Percentiles rank a stretch among this genome's conserved stretches.
phyloP scores from a whole-genome alignment of 371 early-diverging fungal genomes.

The Choanephora cucurbitarum region DNA sequence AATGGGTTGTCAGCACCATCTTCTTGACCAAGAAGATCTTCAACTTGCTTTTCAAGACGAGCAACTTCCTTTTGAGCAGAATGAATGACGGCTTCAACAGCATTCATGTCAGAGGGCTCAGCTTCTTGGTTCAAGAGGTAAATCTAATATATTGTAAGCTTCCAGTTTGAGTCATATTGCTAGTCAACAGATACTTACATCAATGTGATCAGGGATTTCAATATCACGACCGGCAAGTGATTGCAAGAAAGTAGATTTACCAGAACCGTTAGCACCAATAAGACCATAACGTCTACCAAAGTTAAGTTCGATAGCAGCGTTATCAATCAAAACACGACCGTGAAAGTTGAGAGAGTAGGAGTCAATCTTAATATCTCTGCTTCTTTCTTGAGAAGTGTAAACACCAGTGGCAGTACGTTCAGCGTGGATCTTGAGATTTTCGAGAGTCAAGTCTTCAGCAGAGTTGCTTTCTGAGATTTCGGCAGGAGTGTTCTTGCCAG shows the following conservation, averaged over 20 bases:
- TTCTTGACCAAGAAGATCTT: slow-evolving; percentile 80
- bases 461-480: slow-evolving; percentile 35
- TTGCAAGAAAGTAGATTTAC: slow-evolving; percentile 97
- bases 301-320: slow-evolving; percentile 96
- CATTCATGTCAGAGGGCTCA: slow-evolving; percentile 89
- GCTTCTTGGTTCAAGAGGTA: slow-evolving; percentile 94
- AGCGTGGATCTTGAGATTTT: slow-evolving; percentile 44
- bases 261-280: slow-evolving; percentile 97
- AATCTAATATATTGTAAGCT: too few relatives aligned
- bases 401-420: slow-evolving; percentile 93
- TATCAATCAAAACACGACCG: slow-evolving; percentile 90
- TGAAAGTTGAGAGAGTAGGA: slow-evolving; percentile 92
- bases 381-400: slow-evolving; percentile 87
- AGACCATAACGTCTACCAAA: slow-evolving; percentile 98
- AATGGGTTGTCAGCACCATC: slow-evolving; percentile 86
- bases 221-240: slow-evolving; percentile 94
- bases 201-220: slow-evolving; percentile 96
- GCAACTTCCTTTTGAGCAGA: slow-evolving; percentile 87
- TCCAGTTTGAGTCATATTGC: too few relatives aligned
- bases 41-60: slow-evolving; percentile 90
- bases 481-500: slow-evolving; percentile 37
- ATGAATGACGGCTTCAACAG: slow-evolving; percentile 88
- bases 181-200: slow-evolving; percentile 57
- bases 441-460: slow-evolving; percentile 34
- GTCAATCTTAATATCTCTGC: slow-evolving; percentile 96